Percentiles rank a stretch among this genome's conserved stretches.
phyloP scores from a whole-genome alignment of 169 alveolate genomes.

The Eimeria praecox region DNA sequence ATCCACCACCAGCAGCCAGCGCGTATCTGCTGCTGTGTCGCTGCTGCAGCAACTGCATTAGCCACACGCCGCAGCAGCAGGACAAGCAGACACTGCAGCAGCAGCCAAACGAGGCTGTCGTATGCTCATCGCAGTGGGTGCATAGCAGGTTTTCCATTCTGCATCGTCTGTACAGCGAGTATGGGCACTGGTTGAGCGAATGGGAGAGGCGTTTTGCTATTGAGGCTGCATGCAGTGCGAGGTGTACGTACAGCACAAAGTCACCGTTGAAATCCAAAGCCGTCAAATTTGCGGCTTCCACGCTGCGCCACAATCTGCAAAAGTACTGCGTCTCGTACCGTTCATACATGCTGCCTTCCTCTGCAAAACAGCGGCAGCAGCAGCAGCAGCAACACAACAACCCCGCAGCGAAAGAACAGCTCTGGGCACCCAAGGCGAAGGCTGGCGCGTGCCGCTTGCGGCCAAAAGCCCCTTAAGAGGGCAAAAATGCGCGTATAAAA shows the following conservation, averaged over 20 bases:
- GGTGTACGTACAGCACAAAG: conserved; percentile 67
- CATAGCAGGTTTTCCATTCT: neutral
- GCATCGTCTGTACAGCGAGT: neutral
- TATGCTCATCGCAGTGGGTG: too few relatives aligned
- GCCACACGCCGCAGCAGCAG: conserved; percentile 28
- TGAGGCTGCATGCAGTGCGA: neutral
- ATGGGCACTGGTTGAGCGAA: neutral
- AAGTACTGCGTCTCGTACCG: conserved; percentile 66
- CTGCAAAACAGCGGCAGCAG: neutral
- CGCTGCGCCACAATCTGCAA: conserved; percentile 63
- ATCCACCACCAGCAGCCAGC: conserved; percentile 54
- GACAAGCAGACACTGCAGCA: neutral
- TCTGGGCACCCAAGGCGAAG: neutral
- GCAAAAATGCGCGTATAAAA: neutral
- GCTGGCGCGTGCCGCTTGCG: neutral
- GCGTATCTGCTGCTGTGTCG: conserved; percentile 20
- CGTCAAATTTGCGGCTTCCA: conserved; percentile 60
- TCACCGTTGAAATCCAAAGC: conserved; percentile 76
- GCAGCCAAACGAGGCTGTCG: neutral
- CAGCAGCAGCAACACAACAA: neutral
- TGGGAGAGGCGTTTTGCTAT: neutral
- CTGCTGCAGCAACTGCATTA: conserved; percentile 72
- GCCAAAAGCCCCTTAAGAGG: neutral
- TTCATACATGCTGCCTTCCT: conserved; percentile 68
- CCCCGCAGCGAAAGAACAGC: neutral